Conservation (phyloP, 352 stramenopile species). For the Globisporangium nunn region DNA sequence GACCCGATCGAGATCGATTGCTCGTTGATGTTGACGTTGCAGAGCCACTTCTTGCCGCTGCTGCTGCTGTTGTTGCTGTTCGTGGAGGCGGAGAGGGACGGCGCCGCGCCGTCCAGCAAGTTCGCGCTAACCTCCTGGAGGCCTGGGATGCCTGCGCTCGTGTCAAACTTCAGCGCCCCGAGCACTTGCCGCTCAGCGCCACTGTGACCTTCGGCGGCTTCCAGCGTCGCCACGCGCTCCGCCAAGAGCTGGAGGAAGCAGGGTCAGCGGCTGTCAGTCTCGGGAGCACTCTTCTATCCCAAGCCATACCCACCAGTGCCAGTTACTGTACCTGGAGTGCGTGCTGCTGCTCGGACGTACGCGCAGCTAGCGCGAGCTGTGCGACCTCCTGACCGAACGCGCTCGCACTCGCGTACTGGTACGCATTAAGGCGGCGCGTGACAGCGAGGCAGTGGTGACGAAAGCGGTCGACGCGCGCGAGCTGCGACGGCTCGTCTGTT, state of each 20-base stretch:
- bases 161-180: conserved; percentile 23
- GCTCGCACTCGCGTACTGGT: conserved; percentile 46
- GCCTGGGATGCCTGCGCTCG: conserved; percentile 22
- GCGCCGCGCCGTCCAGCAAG: not conserved
- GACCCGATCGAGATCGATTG: conserved; percentile 32
- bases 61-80: not conserved
- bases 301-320: not conserved
- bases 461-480: conserved; percentile 14
- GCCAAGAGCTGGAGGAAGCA: not conserved
- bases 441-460: conserved; percentile 30
- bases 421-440: conserved; percentile 46
- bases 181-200: conserved; percentile 4
- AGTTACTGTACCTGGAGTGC: conserved; percentile 11
- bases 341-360: conserved; percentile 17
- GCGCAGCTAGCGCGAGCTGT: conserved; percentile 26
- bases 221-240: conserved; percentile 2
- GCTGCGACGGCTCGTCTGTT: not conserved
- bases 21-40: conserved; percentile 40
- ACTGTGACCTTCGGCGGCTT: not conserved
- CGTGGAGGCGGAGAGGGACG: too few relatives aligned
- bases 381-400: conserved; percentile 49
- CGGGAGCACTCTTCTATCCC: not conserved
- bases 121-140: conserved; percentile 24
- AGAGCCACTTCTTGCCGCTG: conserved; percentile 26
- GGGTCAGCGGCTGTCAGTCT: not conserved